These are phyloP conservation scores for Eleusine coracana DNA, from an alignment of 176 grass and related monocot species.

Conservation along the genomic window DNA sequence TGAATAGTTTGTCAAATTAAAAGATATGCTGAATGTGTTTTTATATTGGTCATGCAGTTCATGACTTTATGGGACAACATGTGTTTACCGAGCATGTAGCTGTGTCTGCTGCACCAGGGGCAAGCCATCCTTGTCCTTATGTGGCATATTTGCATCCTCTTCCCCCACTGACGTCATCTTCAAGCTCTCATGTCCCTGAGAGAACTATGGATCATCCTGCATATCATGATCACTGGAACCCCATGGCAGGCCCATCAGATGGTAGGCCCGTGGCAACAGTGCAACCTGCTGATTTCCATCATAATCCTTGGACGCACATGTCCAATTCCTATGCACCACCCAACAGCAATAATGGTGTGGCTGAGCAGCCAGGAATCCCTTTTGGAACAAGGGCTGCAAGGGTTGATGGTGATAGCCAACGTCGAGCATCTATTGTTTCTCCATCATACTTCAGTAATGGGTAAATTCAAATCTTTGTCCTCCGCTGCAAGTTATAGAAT, in stretches of 20 bases:
- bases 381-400: slow-evolving; percentile 65
- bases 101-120: slow-evolving; percentile 51
- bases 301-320: slow-evolving; percentile 65
- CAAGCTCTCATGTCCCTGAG: slow-evolving; percentile 61
- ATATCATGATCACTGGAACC: slow-evolving; percentile 68
- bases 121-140: slow-evolving; percentile 63
- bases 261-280: slow-evolving; percentile 46
- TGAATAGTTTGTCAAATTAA: not conserved
- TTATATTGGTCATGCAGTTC: slow-evolving; percentile 55
- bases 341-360: slow-evolving; percentile 42
- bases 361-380: slow-evolving; percentile 54
- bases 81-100: slow-evolving; percentile 55
- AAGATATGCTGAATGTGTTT: slow-evolving; percentile 14
- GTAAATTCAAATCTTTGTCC: slow-evolving; percentile 43
- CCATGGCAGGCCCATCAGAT: slow-evolving; percentile 60
- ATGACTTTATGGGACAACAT: slow-evolving; percentile 70
- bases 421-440: slow-evolving; percentile 50
- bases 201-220: slow-evolving; percentile 55
- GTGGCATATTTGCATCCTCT: slow-evolving; percentile 68
- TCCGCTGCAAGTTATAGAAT: not conserved
- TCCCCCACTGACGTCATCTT: slow-evolving; percentile 48
- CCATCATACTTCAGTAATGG: slow-evolving; percentile 62
- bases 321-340: slow-evolving; percentile 60
- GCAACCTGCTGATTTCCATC: slow-evolving; percentile 62
- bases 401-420: slow-evolving; percentile 54